These are phyloP conservation scores for Antrodiella citrinella DNA, from an alignment of 768 basidiomycete species.

Conservation along the genomic window DNA sequence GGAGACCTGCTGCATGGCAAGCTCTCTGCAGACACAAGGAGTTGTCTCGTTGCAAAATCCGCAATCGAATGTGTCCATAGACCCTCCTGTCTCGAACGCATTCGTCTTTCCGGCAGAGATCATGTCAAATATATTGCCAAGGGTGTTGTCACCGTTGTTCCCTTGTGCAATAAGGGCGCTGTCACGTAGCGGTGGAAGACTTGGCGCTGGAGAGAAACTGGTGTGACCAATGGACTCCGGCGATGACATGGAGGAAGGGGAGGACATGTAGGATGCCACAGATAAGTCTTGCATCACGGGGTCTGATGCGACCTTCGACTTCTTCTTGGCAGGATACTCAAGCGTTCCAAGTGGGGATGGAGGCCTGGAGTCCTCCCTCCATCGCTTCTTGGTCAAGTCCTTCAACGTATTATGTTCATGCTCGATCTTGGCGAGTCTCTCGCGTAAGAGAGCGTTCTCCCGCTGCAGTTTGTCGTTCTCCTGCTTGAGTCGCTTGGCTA, in stretches of 20 bases:
- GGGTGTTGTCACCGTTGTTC: conserved; percentile 13
- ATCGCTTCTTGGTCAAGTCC: conserved; percentile 44
- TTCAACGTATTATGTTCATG: conserved; percentile 14
- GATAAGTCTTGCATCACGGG: conserved; percentile 9
- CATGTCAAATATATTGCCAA: conserved; percentile 30
- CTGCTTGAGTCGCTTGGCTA: conserved; percentile 79
- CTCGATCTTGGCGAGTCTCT: conserved; percentile 25
- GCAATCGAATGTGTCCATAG: conserved; percentile 51
- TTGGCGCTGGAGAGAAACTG: conserved; percentile 25
- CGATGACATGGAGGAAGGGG: conserved; percentile 36
- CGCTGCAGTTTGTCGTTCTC: conserved; percentile 70
- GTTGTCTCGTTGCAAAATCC: conserved; percentile 67
- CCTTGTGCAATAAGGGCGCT: conserved; percentile 22
- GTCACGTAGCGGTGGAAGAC: conserved; percentile 20
- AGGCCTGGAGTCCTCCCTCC: conserved; percentile 42
- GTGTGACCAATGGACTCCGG: conserved; percentile 31
- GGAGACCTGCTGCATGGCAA: conserved; percentile 40
- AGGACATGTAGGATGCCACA: conserved; percentile 14
- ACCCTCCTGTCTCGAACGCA: conserved; percentile 17
- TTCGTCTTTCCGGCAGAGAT: conserved; percentile 23
- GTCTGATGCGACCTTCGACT: conserved; percentile 22
- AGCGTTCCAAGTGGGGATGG: conserved; percentile 20
- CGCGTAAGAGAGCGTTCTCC: conserved; percentile 57
- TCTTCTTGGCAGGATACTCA: conserved; percentile 28
- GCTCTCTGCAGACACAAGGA: conserved; percentile 73